These are phyloP conservation scores for Bryopsis sp. DNA, from an alignment of 139 green algal species.

Conservation along the genomic window DNA sequence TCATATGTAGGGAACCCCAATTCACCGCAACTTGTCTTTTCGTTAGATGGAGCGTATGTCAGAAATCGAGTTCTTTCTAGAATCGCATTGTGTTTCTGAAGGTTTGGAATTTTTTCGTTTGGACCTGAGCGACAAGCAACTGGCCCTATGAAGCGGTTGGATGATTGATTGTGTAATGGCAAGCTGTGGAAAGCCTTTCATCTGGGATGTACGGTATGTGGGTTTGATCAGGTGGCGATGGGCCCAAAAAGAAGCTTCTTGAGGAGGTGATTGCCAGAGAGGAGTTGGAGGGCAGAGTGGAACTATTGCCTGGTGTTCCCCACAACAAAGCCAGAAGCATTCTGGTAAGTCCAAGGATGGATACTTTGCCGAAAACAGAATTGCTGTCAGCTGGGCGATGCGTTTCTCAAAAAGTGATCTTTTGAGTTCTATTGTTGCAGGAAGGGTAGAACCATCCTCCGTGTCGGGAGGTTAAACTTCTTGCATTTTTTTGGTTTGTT, in stretches of 20 bases:
- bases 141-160: too few relatives aligned
- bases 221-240: conserved; percentile 64
- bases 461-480: not conserved
- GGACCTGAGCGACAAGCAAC: too few relatives aligned
- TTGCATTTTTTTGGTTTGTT: not conserved
- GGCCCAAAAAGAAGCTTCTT: conserved; percentile 74
- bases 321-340: conserved; percentile 46
- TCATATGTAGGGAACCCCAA: conserved; percentile 40
- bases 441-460: not conserved
- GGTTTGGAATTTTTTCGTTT: too few relatives aligned
- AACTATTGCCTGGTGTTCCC: conserved; percentile 66
- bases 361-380: not conserved
- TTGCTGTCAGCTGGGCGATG: too few relatives aligned
- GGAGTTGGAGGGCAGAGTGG: conserved; percentile 55
- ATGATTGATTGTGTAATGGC: too few relatives aligned
- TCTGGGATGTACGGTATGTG: too few relatives aligned
- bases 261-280: conserved; percentile 56
- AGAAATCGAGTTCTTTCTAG: too few relatives aligned
- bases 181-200: too few relatives aligned
- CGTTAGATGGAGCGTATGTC: not conserved
- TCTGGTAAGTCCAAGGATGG: conserved; percentile 31
- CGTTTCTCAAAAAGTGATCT: too few relatives aligned
- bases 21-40: not conserved
- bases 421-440: too few relatives aligned
- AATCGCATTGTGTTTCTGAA: too few relatives aligned